A percentile compares a stretch with the other conserved stretches of the same genome.
phyloP scores from a whole-genome alignment of 768 basidiomycete species.

The Dacryopinax primogenitus region DNA sequence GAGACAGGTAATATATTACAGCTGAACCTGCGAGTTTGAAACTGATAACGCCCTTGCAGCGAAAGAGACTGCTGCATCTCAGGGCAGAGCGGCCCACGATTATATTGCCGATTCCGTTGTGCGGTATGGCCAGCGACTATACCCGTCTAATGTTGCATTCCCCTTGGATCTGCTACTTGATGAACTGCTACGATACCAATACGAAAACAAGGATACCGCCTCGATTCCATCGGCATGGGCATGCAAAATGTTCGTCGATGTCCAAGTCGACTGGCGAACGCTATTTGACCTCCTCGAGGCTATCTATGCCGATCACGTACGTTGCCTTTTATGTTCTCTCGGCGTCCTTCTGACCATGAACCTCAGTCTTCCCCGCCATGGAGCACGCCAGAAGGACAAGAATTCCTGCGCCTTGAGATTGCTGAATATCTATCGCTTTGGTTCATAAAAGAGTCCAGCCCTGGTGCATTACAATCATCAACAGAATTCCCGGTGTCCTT shows the following conservation, averaged over 20 bases:
- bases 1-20: conserved; percentile 46
- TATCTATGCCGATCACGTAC: background rate
- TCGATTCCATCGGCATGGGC: background rate
- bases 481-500: background rate
- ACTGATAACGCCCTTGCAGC: background rate
- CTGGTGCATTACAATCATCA: background rate
- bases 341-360: too few relatives aligned
- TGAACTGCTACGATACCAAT: conserved; percentile 1
- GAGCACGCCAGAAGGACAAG: background rate
- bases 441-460: background rate
- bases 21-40: background rate
- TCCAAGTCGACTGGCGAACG: background rate
- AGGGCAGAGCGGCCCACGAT: background rate
- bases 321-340: too few relatives aligned
- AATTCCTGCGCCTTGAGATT: background rate
- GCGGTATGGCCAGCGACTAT: conserved; percentile 4
- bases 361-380: background rate
- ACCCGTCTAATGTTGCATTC: conserved; percentile 7
- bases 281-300: background rate
- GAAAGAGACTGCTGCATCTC: background rate
- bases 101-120: background rate
- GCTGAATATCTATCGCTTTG: background rate
- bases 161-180: background rate
- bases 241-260: background rate
- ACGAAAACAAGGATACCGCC: conserved; percentile 2